Evolutionary conservation across 2,329 filamentous ascomycete species (phyloP).

Genomic region (Ceratocystis albifundus): DNA sequence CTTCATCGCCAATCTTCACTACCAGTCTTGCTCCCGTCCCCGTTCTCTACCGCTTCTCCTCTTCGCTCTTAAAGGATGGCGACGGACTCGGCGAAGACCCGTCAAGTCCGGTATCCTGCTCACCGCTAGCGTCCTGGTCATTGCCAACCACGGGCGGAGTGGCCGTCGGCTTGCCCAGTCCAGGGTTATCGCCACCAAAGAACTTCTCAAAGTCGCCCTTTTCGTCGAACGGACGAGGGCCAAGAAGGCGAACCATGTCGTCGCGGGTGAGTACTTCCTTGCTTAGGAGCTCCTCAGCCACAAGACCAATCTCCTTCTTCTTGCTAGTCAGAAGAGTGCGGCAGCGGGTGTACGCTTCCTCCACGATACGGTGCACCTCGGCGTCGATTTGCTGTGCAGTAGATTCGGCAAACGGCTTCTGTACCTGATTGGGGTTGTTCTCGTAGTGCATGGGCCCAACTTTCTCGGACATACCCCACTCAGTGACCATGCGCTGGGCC

Average conservation of each 20-base stretch:
- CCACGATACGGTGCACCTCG: constrained; percentile 84
- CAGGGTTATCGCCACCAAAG: constrained; percentile 53
- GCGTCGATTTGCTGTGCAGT: constrained; percentile 85
- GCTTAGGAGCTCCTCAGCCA: constrained; percentile 81
- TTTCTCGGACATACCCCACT: constrained; percentile 96
- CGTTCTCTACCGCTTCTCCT: constrained; percentile 2
- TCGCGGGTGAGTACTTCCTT: constrained; percentile 89
- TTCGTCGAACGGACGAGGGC: constrained; percentile 73
- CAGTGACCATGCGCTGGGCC: constrained; percentile 97
- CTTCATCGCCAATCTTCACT: background rate
- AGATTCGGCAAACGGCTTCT: constrained; percentile 92
- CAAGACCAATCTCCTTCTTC: constrained; percentile 75
- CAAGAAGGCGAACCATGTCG: constrained; percentile 81
- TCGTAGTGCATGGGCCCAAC: constrained; percentile 89
- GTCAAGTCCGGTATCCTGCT: constrained; percentile 19
- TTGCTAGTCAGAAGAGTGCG: constrained; percentile 69
- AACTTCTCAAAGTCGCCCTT: constrained; percentile 85
- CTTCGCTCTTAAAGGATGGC: constrained; percentile 6
- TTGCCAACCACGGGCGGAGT: constrained; percentile 35
- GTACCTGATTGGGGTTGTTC: constrained; percentile 65
- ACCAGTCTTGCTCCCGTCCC: background rate
- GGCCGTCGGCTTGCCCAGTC: constrained; percentile 45
- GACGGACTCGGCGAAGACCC: constrained; percentile 2
- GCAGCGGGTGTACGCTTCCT: constrained; percentile 87
- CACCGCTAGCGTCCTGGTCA: constrained; percentile 27